Evolutionary conservation across 331 rosid species (phyloP).

Genomic region (Ulmus americana): DNA sequence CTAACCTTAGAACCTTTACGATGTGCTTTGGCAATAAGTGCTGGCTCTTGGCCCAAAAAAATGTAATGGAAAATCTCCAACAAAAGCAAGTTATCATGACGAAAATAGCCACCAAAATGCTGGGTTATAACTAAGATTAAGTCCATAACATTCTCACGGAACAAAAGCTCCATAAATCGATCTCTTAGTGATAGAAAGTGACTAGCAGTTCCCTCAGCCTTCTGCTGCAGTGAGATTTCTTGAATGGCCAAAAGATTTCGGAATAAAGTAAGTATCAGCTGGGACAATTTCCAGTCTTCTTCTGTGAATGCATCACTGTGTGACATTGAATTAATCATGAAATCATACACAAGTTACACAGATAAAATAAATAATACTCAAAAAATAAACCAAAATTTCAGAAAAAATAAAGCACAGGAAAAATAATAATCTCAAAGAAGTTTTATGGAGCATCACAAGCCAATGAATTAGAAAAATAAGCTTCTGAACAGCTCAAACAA

Average conservation of each 20-base stretch:
- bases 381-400: neutral
- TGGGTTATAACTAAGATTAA: conserved; percentile 64
- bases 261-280: conserved; percentile 74
- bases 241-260: conserved; percentile 77
- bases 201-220: conserved; percentile 56
- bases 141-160: conserved; percentile 85
- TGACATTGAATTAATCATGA: conserved; percentile 17
- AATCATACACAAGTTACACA: neutral
- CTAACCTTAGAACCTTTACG: conserved; percentile 48
- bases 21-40: conserved; percentile 52
- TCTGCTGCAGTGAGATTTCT: conserved; percentile 73
- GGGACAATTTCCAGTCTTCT: conserved; percentile 94
- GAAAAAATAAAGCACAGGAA: neutral
- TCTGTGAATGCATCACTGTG: conserved; percentile 69
- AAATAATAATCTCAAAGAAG: neutral
- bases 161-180: conserved; percentile 67
- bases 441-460: too few species aligned
- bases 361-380: neutral
- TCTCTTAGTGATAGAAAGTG: conserved; percentile 68
- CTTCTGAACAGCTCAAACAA: too few species aligned
- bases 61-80: conserved; percentile 73
- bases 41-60: conserved; percentile 82
- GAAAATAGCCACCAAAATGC: conserved; percentile 60
- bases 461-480: too few species aligned
- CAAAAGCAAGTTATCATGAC: conserved; percentile 79